A percentile compares a stretch with the other conserved stretches of the same genome.
These are phyloP conservation scores for Polyplosphaeria fusca DNA, from an alignment of 495 filamentous ascomycete species.

Conservation along the genomic window DNA sequence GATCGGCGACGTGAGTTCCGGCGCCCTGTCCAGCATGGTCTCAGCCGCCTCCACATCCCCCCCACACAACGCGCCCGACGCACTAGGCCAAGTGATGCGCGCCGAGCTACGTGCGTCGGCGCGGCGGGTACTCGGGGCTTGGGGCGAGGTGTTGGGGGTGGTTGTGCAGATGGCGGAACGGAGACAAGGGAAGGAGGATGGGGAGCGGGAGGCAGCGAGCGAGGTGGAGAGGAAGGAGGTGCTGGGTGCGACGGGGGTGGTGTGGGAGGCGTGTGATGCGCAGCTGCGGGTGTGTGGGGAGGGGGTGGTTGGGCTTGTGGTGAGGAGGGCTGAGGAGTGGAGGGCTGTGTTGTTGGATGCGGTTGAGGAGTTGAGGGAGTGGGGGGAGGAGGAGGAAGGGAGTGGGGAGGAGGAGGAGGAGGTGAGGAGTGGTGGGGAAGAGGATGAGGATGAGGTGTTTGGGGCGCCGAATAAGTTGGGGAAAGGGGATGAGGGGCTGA, in stretches of 20 bases:
- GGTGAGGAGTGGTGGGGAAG: slow-evolving; percentile 32
- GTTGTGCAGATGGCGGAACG: slow-evolving; percentile 35
- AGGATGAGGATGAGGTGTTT: slow-evolving; percentile 61
- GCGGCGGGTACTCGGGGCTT: slow-evolving; percentile 43
- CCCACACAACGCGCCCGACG: slow-evolving; percentile 53
- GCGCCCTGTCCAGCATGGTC: slow-evolving; percentile 67
- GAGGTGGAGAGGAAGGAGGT: slow-evolving; percentile 51
- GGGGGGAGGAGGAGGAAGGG: slow-evolving; percentile 55
- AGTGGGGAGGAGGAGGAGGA: slow-evolving; percentile 57
- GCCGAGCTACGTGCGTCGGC: slow-evolving; percentile 47
- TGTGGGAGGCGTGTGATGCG: slow-evolving; percentile 73
- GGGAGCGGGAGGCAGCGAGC: slow-evolving; percentile 3
- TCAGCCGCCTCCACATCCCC: slow-evolving; percentile 53
- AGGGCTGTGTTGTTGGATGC: slow-evolving; percentile 74
- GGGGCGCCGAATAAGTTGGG: slow-evolving; percentile 53
- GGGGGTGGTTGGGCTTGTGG: slow-evolving; percentile 54
- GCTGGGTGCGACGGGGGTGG: slow-evolving; percentile 55
- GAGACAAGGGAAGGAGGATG: slow-evolving; percentile 40
- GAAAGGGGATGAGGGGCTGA: slow-evolving; percentile 53
- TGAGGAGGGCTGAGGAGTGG: slow-evolving; percentile 49
- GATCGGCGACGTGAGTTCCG: slow-evolving; percentile 61
- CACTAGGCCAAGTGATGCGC: slow-evolving; percentile 43
- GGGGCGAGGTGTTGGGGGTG: slow-evolving; percentile 42
- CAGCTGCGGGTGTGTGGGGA: slow-evolving; percentile 58
- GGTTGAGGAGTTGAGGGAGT: slow-evolving; percentile 78